Evolutionary conservation across 768 basidiomycete genomes (phyloP), one percentile per base, ranked within the genome.

Genomic region (Russula dissimulans): DNA sequence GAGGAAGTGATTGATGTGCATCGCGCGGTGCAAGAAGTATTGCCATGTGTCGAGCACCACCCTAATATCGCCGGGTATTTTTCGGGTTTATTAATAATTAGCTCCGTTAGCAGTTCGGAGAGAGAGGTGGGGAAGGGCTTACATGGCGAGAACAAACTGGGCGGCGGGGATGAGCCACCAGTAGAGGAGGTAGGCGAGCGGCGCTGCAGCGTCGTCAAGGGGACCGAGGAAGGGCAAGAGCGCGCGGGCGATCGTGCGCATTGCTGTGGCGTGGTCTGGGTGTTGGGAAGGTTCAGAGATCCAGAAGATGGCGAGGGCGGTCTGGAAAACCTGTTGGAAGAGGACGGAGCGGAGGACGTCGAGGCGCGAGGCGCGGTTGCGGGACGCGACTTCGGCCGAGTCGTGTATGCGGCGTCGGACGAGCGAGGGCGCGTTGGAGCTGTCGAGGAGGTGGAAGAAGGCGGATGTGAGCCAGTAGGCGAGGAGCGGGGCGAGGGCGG

Each of bases 41-140:
- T 99, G 95, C 93, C 93, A 97, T 36, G 94, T 94, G 75, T 99
- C 97, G 66, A 98, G 86, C 60, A 94, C 69, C 72, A 97, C 90
- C 77, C 97, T 95, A 26, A 7, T 10, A 36, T 2, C 22, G 22
- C 22, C 22, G 22, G 22, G 2, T 26, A 26, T 26, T 26, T 26
- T 26, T 26, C 22, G 22, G 22, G 22, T 26, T 26, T 26, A n/a
- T n/a, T n/a, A n/a, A n/a, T n/a, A 26, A 26, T 36, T 1, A 36
- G 34, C 34, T 36, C 34, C 34, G 34, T 10, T 36, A 36, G 34
- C 34, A 5, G 4, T 31, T 4, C 5, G 46, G 29, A n/a, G 15
- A 47, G 10, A 11, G 18, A 8, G 3, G 18, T 1, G 3, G 10
- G 22, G 50, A 32, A 9, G 8, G 9, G 85, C 93, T 70, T 69